A percentile compares a stretch with the other conserved stretches of the same genome.
These are phyloP conservation scores for Ramaria sp. DNA, from an alignment of 768 basidiomycete genomes.

Conservation along the genomic window DNA sequence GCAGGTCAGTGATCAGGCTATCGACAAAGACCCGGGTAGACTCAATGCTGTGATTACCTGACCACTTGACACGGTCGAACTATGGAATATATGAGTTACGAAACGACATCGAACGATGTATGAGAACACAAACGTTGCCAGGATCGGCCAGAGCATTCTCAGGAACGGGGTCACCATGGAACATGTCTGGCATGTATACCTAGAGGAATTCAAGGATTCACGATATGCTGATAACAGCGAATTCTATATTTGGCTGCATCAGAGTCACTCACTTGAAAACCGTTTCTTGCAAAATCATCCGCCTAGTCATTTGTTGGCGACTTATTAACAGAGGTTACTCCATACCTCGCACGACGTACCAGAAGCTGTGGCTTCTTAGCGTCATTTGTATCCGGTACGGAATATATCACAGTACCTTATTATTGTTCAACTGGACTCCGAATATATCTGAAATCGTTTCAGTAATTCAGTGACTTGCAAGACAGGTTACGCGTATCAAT, in stretches of 20 bases:
- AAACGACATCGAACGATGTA: background rate
- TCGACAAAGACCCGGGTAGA: conserved; percentile 13
- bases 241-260: too few species aligned
- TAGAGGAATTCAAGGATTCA: background rate
- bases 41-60: conserved; percentile 11
- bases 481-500: background rate
- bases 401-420: conserved; percentile 4
- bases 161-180: conserved; percentile 14
- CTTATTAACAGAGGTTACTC: background rate
- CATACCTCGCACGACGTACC: background rate
- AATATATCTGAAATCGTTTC: conserved; percentile 7
- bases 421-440: conserved; percentile 8
- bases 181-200: conserved; percentile 11
- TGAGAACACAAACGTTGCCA: background rate
- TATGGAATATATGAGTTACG: background rate
- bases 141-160: conserved; percentile 10
- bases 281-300: conserved; percentile 9
- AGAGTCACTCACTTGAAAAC: conserved; percentile 6
- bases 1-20: conserved; percentile 15
- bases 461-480: background rate
- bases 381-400: background rate
- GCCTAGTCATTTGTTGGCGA: background rate
- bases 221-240: too few species aligned
- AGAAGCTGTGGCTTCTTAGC: background rate
- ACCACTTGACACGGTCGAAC: conserved; percentile 14